phyloP scores from a whole-genome alignment of 352 stramenopile species.

The Lagenidium sp. region DNA sequence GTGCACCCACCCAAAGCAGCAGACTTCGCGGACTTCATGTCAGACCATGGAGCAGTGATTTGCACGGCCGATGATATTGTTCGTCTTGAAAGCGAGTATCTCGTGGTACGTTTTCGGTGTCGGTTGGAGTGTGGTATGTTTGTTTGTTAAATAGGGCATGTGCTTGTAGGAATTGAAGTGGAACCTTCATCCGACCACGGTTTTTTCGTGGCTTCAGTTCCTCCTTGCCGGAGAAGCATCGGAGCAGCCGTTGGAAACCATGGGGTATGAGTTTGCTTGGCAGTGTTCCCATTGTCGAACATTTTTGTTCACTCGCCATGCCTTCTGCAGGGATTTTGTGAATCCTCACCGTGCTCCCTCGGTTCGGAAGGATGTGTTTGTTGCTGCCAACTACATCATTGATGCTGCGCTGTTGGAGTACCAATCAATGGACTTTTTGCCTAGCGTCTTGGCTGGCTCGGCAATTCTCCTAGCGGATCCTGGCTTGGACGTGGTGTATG shows the following conservation, averaged over 20 bases:
- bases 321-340: conserved; percentile 39
- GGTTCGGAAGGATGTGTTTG: conserved; percentile 67
- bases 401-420: conserved; percentile 70
- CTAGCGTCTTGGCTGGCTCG: conserved; percentile 63
- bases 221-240: conserved; percentile 57
- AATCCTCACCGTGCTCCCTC: conserved; percentile 45
- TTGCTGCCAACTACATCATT: conserved; percentile 53
- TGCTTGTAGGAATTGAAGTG: conserved; percentile 62
- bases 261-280: conserved; percentile 24
- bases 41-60: conserved; percentile 30
- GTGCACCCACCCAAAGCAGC: conserved; percentile 66
- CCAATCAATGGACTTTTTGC: conserved; percentile 68
- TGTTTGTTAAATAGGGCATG: conserved; percentile 2
- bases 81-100: conserved; percentile 46
- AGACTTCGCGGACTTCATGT: conserved; percentile 54
- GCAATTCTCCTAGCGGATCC: conserved; percentile 62
- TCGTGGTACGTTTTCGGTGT: conserved; percentile 29
- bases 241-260: conserved; percentile 57
- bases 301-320: conserved; percentile 2
- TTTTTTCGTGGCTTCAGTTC: conserved; percentile 71
- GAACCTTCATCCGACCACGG: conserved; percentile 70
- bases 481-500: conserved; percentile 62
- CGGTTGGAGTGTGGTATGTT: neutral
- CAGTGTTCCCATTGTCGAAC: neutral
- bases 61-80: conserved; percentile 45